phyloP scores from a whole-genome alignment of 2,329 filamentous ascomycete genomes.

The Aureobasidium lini region DNA sequence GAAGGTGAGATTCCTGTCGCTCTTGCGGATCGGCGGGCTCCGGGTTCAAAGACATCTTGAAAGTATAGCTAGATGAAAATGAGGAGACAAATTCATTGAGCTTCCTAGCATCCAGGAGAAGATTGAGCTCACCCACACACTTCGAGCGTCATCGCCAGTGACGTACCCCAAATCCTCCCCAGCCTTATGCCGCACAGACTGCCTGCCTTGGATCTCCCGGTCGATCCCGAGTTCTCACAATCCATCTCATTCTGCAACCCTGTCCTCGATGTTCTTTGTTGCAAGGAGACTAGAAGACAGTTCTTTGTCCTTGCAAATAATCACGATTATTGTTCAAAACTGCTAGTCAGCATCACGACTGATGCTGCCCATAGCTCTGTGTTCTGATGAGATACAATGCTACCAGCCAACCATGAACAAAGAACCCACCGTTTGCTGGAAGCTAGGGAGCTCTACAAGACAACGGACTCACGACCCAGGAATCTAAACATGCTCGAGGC shows the following conservation, averaged over 20 bases:
- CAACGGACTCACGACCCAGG: too few species aligned
- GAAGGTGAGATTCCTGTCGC: slow-evolving; percentile 31
- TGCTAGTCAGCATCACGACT: too few species aligned
- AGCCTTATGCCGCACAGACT: not conserved
- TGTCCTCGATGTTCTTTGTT: too few species aligned
- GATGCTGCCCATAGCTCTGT: too few species aligned
- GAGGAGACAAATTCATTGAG: not conserved
- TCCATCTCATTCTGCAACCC: not conserved
- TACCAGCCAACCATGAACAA: too few species aligned
- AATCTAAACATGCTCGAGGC: too few species aligned
- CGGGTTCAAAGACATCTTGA: slow-evolving; percentile 8
- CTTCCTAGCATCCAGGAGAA: not conserved
- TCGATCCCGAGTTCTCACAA: not conserved
- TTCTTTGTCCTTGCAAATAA: too few species aligned
- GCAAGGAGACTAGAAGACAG: too few species aligned
- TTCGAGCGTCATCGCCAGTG: not conserved
- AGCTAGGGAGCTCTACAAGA: too few species aligned
- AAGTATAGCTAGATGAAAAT: not conserved
- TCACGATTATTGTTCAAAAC: too few species aligned
- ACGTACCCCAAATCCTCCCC: not conserved
- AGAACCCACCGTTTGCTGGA: too few species aligned
- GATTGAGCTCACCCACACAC: slow-evolving; percentile 5
- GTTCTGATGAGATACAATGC: too few species aligned
- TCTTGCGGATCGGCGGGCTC: slow-evolving; percentile 35
- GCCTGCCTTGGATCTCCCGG: not conserved